A percentile compares a stretch with the other conserved stretches of the same genome.
These are phyloP conservation scores for Alternaria conjuncta DNA, from an alignment of 2,329 filamentous ascomycete species.

Conservation along the genomic window DNA sequence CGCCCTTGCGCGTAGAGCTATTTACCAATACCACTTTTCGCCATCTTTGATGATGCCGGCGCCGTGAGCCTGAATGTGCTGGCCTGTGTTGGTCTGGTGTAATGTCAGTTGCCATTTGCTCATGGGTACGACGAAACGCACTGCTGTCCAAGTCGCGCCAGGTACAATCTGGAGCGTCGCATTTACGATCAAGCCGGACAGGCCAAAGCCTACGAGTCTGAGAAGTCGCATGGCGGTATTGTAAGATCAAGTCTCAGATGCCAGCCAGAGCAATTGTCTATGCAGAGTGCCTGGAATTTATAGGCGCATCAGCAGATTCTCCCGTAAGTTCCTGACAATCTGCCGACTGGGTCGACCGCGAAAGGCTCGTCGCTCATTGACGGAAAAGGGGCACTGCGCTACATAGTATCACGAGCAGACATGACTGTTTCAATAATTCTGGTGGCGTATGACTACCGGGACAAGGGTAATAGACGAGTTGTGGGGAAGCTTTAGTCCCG, in stretches of 20 bases:
- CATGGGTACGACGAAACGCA: slow-evolving; percentile 11
- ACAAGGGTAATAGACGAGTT: slow-evolving; percentile 18
- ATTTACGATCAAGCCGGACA: slow-evolving; percentile 26
- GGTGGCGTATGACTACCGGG: slow-evolving; percentile 11
- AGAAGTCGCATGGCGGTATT: slow-evolving; percentile 29
- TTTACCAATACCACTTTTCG: slow-evolving; percentile 63
- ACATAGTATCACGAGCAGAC: slow-evolving; percentile 18
- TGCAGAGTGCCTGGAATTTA: not conserved
- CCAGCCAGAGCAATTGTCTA: not conserved
- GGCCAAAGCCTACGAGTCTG: slow-evolving; percentile 10
- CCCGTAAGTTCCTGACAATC: not conserved
- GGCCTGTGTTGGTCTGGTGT: slow-evolving; percentile 51
- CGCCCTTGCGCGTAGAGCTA: too few species aligned
- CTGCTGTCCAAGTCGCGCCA: slow-evolving; percentile 50
- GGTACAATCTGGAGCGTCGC: slow-evolving; percentile 49
- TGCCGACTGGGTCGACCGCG: not conserved
- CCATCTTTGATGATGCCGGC: slow-evolving; percentile 67
- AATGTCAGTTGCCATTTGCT: slow-evolving; percentile 3
- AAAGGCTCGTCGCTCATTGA: slow-evolving; percentile 14
- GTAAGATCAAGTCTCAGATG: not conserved
- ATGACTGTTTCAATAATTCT: slow-evolving; percentile 5
- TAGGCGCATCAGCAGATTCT: not conserved
- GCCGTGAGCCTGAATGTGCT: slow-evolving; percentile 71
- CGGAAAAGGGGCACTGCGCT: slow-evolving; percentile 1
- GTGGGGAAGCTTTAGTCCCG: slow-evolving; percentile 20